Evolutionary conservation across 2,329 filamentous ascomycete species (phyloP).

Genomic region (Trichoderma arundinaceum): DNA sequence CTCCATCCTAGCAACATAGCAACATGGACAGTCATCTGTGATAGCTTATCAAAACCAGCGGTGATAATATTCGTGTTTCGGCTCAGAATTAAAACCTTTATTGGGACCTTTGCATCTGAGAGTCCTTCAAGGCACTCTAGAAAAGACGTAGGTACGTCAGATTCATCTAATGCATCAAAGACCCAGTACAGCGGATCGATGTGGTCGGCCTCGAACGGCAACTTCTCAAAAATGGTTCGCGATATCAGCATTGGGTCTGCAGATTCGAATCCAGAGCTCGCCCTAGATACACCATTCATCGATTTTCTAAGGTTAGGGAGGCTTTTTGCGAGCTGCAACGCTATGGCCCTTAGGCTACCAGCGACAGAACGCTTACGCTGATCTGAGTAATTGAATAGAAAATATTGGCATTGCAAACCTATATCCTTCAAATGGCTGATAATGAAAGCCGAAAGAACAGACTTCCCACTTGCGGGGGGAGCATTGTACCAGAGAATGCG

Average conservation of each 20-base stretch:
- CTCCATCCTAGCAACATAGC: background rate
- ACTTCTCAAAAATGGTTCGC: background rate
- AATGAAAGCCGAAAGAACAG: background rate
- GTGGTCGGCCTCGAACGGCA: background rate
- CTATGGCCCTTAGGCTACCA: background rate
- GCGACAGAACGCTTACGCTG: background rate
- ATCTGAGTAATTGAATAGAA: constrained; percentile 3
- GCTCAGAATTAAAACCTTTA: background rate
- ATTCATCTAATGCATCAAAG: background rate
- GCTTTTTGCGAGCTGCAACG: background rate
- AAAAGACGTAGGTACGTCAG: background rate
- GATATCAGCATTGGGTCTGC: background rate
- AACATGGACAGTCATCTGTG: background rate
- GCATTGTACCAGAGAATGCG: constrained; percentile 4
- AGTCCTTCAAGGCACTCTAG: background rate
- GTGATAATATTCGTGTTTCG: background rate
- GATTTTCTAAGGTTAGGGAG: background rate
- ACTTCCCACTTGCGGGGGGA: background rate
- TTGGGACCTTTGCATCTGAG: background rate
- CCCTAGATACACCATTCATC: background rate
- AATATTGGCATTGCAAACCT: background rate
- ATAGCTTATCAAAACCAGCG: background rate
- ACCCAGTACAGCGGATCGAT: background rate
- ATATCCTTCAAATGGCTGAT: background rate
- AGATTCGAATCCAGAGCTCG: background rate